A percentile compares a stretch with the other conserved stretches of the same genome.
These are phyloP conservation scores for Trichocomaceae sp. DNA, from an alignment of 2,329 filamentous ascomycete species.

Conservation along the genomic window DNA sequence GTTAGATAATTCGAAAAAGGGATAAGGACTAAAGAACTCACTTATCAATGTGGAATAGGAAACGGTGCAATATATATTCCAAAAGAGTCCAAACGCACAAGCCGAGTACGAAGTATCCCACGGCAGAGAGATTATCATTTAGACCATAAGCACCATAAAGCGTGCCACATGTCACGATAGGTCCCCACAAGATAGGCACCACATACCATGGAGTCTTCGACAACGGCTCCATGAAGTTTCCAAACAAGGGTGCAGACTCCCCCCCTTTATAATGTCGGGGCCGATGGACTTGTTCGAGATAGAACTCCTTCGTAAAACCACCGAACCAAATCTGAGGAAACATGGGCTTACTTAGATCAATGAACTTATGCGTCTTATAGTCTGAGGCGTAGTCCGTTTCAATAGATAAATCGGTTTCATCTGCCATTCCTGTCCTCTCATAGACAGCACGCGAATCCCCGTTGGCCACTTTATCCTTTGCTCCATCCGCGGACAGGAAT, in stretches of 20 bases:
- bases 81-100: slow-evolving; percentile 79
- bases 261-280: slow-evolving; percentile 94
- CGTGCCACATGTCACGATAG: slow-evolving; percentile 67
- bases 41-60: slow-evolving; percentile 88
- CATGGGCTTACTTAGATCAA: slow-evolving; percentile 79
- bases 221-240: slow-evolving; percentile 97
- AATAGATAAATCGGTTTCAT: slow-evolving; percentile 74
- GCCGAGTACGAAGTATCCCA: slow-evolving; percentile 62
- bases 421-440: slow-evolving; percentile 74
- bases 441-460: slow-evolving; percentile 38
- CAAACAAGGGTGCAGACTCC: slow-evolving; percentile 85
- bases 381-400: slow-evolving; percentile 73
- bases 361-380: slow-evolving; percentile 86
- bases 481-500: slow-evolving; percentile 52
- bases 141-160: slow-evolving; percentile 59
- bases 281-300: slow-evolving; percentile 90
- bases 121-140: slow-evolving; percentile 41
- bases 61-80: slow-evolving; percentile 84
- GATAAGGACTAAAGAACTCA: slow-evolving; percentile 45
- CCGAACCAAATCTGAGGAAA: slow-evolving; percentile 82
- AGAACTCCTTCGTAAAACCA: slow-evolving; percentile 91
- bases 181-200: slow-evolving; percentile 77
- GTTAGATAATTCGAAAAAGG: slow-evolving; percentile 14
- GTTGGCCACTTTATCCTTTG: slow-evolving; percentile 42
- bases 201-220: slow-evolving; percentile 93